Base-by-base conservation (phyloP, 2,329 filamentous ascomycete genomes). In the Macrophomina pseudophaseolina region DNA sequence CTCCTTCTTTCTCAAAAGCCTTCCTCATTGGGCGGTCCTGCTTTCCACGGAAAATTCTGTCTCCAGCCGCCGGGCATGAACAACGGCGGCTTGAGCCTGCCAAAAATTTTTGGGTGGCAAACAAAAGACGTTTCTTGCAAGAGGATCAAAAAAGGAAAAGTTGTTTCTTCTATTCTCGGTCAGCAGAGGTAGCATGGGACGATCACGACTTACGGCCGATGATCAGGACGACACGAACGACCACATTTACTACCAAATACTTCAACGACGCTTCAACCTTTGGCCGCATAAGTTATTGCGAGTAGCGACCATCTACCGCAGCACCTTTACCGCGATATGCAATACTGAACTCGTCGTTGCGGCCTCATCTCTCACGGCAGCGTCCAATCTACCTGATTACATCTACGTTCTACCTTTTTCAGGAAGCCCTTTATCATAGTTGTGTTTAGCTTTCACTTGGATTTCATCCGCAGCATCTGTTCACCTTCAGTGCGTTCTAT, bases 141-240 rank as follows among this genome's bases (percentile, higher is more conserved):
- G 44, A 62, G 44, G 58, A 49, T 35, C 58, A 62, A 62, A 62
- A 62, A 28, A 16, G 58, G 32, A 62, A 62, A 62, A 62, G 44
- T 62, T 62, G 16, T 30, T 38, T 40, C 14, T 48, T 49, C 14
- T 35, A 23, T 60, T 48, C 16, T 46, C n/a, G 33, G n/a, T 18
- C 42, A 28, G 32, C 28, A n/a, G 33, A 30, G 58, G n/a, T 44
- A 62, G 33, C 44, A 62, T 49, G 44, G 44, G 58, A 51, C 23
- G 44, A 62, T 38, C 5, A 62, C 58, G 58, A 62, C 8, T 62
- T 49, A 62, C 33, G 58, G 58, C 58, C 44, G 30, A 44, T 23
- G 32, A 62, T 35, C 46, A 62, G 32, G 58, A 62, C n/a, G 58
- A 28, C 18, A 62, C 44, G 44, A 49, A 49, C 42, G 58, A 62